Conservation (phyloP, 2,329 filamentous ascomycete genomes). For the Colletotrichum kahawae region DNA sequence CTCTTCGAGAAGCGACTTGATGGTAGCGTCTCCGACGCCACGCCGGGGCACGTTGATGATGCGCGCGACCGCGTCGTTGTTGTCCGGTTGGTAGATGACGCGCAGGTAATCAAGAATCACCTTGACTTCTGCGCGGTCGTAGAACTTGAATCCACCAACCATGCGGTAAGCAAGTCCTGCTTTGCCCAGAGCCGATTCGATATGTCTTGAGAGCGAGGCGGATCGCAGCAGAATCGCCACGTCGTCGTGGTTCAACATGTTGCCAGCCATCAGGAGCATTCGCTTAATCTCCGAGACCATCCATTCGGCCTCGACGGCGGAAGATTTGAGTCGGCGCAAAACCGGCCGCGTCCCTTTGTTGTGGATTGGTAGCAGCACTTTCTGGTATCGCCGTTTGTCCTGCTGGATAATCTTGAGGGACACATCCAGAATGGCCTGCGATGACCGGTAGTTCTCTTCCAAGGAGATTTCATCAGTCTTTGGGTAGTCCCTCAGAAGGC, state of each 20-base stretch:
- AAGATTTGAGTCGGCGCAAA: conserved; percentile 73
- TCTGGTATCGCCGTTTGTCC: conserved; percentile 80
- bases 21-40: conserved; percentile 79
- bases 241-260: conserved; percentile 75
- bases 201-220: conserved; percentile 80
- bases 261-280: conserved; percentile 71
- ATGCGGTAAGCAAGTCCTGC: conserved; percentile 87
- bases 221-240: conserved; percentile 89
- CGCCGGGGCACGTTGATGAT: conserved; percentile 86
- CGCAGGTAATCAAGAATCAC: conserved; percentile 86
- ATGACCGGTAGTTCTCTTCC: conserved; percentile 94
- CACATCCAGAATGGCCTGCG: conserved; percentile 79
- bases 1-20: conserved; percentile 77
- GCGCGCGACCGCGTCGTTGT: conserved; percentile 83
- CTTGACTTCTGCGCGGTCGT: conserved; percentile 89
- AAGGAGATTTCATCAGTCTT: conserved; percentile 83
- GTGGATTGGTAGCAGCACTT: conserved; percentile 81
- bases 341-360: conserved; percentile 80
- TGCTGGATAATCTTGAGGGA: conserved; percentile 91
- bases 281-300: conserved; percentile 84
- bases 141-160: conserved; percentile 90
- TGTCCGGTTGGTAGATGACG: conserved; percentile 81
- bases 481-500: conserved; percentile 78
- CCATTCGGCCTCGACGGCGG: conserved; percentile 82
- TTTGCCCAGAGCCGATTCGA: conserved; percentile 82